Evolutionary conservation across 768 basidiomycete genomes (phyloP).

Genomic region (Termitomyces eurrhizus): DNA sequence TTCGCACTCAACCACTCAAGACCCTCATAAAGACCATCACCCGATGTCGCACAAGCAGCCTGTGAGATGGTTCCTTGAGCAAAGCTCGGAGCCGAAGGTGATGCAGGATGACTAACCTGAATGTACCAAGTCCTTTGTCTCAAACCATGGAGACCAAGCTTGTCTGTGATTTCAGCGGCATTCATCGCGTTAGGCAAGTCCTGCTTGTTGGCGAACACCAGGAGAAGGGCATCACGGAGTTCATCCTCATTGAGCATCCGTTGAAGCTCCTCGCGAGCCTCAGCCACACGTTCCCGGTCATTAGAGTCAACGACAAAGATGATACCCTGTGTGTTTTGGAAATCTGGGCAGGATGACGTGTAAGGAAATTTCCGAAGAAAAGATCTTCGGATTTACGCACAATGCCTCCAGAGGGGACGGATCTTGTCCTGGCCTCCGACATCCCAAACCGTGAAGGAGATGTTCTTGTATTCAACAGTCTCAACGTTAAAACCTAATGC

Average conservation of each 20-base stretch:
- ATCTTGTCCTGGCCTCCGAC: conserved; percentile 99
- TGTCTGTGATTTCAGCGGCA: conserved; percentile 98
- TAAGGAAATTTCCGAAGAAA: conserved; percentile 16
- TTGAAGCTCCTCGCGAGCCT: conserved; percentile 98
- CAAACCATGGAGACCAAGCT: conserved; percentile 96
- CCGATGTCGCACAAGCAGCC: conserved; percentile 98
- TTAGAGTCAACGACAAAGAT: conserved; percentile 99
- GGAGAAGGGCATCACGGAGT: conserved; percentile 94
- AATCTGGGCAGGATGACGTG: conserved; percentile 56
- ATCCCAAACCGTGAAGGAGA: conserved; percentile 99
- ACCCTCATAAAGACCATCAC: conserved; percentile 98
- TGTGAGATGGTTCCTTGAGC: conserved; percentile 29
- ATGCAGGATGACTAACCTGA: conserved; percentile 52
- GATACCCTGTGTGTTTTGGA: conserved; percentile 99
- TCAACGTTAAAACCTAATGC: conserved; percentile 97
- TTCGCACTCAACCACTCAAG: conserved; percentile 94
- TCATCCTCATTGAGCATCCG: conserved; percentile 99
- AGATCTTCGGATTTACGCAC: conserved; percentile 49
- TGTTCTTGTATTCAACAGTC: conserved; percentile 99
- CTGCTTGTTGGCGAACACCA: conserved; percentile 99
- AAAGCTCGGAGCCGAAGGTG: conserved; percentile 10
- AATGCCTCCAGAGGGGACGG: conserved; percentile 99
- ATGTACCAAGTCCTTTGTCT: conserved; percentile 99
- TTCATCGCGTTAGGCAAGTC: conserved; percentile 99
- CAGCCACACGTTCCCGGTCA: conserved; percentile 98